A percentile compares a stretch with the other conserved stretches of the same genome.
phyloP scores from a whole-genome alignment of 192 early-diverging fungal species.

The Lobosporangium transversale region DNA sequence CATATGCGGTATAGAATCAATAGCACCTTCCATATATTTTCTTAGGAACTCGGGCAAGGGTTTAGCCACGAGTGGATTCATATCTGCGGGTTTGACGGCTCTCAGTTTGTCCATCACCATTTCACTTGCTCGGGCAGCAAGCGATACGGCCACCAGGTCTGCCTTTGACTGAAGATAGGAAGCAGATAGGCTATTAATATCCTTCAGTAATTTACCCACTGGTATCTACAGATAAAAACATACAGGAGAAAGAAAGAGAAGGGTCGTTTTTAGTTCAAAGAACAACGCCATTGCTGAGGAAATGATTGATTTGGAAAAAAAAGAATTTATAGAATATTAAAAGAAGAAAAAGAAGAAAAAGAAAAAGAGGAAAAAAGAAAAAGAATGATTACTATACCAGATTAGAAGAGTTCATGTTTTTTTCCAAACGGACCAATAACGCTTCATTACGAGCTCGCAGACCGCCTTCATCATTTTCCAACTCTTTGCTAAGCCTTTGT shows the following conservation, averaged over 20 bases:
- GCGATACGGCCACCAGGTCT: constrained; percentile 7
- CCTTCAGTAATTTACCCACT: neutral
- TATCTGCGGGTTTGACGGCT: neutral
- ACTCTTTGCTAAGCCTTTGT: neutral
- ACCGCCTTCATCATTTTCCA: neutral
- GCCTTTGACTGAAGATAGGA: constrained; percentile 23
- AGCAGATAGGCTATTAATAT: neutral
- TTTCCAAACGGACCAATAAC: constrained; percentile 19
- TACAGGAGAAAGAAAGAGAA: neutral
- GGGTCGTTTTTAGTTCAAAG: too few relatives aligned
- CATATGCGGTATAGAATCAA: too few relatives aligned
- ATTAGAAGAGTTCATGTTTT: neutral
- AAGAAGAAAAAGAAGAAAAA: neutral
- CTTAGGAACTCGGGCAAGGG: constrained; percentile 19
- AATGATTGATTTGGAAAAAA: too few relatives aligned
- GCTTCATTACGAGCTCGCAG: neutral
- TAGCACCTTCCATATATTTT: neutral
- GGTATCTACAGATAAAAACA: constrained; percentile 18
- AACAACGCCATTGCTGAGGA: too few relatives aligned
- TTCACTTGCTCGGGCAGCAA: constrained; percentile 19
- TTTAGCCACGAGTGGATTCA: constrained; percentile 8
- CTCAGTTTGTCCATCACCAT: constrained; percentile 20
- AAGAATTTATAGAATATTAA: neutral
- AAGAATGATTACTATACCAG: constrained; percentile 12
- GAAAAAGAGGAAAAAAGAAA: neutral